Conservation (phyloP, 2,329 filamentous ascomycete species). For the Colletotrichum noveboracense region DNA sequence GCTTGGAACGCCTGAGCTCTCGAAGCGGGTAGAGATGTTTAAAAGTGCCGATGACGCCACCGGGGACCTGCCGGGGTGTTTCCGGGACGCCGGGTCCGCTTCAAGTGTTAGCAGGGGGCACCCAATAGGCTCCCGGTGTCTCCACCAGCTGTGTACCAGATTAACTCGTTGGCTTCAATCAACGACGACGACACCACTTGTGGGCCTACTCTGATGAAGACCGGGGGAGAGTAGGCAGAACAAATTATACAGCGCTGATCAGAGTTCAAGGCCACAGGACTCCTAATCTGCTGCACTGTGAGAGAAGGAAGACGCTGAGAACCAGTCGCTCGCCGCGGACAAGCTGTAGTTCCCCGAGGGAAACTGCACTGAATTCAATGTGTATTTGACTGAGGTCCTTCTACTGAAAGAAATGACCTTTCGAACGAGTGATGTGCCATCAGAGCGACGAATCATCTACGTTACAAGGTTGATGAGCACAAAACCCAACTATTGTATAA, state of each 20-base stretch:
- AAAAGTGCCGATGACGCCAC: constrained; percentile 10
- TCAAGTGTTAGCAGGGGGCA: neutral
- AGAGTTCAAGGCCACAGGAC: neutral
- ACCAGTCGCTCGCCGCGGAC: neutral
- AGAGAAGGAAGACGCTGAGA: neutral
- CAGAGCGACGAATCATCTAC: neutral
- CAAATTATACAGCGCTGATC: neutral
- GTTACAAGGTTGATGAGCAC: neutral
- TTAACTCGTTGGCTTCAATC: neutral
- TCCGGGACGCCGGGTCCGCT: neutral
- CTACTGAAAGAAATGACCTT: neutral
- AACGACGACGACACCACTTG: neutral
- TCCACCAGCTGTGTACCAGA: neutral
- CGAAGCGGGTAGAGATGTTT: neutral
- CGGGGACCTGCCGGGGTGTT: neutral
- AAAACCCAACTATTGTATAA: neutral
- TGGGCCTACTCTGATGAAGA: neutral
- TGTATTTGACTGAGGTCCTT: neutral
- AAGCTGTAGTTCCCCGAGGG: neutral
- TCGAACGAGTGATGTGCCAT: neutral
- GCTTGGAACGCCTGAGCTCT: neutral
- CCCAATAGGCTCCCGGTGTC: neutral
- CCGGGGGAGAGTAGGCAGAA: neutral
- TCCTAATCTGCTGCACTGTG: neutral
- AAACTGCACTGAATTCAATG: neutral